Conservation (phyloP, 345 rosid genomes). For the Laguncularia racemosa region DNA sequence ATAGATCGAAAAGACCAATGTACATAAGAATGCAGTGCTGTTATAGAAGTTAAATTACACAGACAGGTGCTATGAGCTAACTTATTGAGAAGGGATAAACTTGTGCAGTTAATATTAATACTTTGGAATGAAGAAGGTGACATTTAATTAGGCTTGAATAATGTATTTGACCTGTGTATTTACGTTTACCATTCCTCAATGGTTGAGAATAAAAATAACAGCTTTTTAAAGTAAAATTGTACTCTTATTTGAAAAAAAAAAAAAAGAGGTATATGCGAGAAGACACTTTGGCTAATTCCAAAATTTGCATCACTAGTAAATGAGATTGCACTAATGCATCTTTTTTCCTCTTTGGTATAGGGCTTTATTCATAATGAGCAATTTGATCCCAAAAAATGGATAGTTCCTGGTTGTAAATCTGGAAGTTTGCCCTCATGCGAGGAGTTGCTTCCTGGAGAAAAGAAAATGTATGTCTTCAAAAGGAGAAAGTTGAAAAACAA, state of each 20-base stretch:
- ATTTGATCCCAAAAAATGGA: conserved; percentile 71
- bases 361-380: conserved; percentile 71
- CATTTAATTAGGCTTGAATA: no score
- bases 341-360: conserved; percentile 17
- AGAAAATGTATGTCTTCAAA: conserved; percentile 35
- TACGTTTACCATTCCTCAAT: no score
- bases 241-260: background rate
- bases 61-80: no score
- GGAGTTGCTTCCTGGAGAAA: conserved; percentile 22
- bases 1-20: no score
- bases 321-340: no score
- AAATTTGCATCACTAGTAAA: background rate
- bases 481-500: conserved; percentile 47
- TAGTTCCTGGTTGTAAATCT: conserved; percentile 53
- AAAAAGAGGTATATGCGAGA: no score
- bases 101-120: no score
- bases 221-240: background rate
- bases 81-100: no score
- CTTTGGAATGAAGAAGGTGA: no score
- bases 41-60: no score
- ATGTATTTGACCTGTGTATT: no score
- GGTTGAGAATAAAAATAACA: background rate
- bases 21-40: no score
- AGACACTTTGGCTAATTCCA: background rate
- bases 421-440: conserved; percentile 23